Conservation (phyloP, 768 basidiomycete species). For the Hemileccinum impolitum region DNA sequence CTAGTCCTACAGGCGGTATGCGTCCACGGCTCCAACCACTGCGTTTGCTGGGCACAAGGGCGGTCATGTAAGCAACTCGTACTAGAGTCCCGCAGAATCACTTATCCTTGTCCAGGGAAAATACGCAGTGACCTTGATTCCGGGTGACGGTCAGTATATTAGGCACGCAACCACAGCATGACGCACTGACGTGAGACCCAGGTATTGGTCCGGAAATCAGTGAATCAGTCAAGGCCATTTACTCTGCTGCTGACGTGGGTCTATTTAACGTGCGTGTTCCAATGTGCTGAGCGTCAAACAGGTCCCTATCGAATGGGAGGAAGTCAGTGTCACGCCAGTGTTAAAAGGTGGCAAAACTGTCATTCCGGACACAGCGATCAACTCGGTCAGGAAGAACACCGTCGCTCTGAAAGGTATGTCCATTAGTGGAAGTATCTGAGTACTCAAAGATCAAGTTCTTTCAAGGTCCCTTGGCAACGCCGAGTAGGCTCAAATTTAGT, state of each 20-base stretch:
- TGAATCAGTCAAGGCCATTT: slow-evolving; percentile 93
- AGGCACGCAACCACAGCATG: slow-evolving; percentile 3
- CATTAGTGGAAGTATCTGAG: background rate
- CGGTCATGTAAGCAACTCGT: slow-evolving; percentile 59
- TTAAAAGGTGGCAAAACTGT: slow-evolving; percentile 95
- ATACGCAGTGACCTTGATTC: slow-evolving; percentile 94
- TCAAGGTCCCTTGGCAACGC: slow-evolving; percentile 90
- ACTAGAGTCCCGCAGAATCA: background rate
- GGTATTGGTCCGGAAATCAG: slow-evolving; percentile 99
- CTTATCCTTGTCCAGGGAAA: slow-evolving; percentile 63
- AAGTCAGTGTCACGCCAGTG: slow-evolving; percentile 93
- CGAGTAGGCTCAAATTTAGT: slow-evolving; percentile 58
- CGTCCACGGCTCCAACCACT: slow-evolving; percentile 75
- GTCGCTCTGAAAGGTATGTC: slow-evolving; percentile 90
- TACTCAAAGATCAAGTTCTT: slow-evolving; percentile 9
- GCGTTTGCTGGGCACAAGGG: slow-evolving; percentile 89
- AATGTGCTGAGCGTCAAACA: slow-evolving; percentile 31
- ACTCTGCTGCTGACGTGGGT: slow-evolving; percentile 76
- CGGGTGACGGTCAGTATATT: slow-evolving; percentile 76
- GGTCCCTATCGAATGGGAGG: slow-evolving; percentile 99
- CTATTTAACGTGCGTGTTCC: slow-evolving; percentile 1
- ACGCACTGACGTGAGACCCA: slow-evolving; percentile 31
- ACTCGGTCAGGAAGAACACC: slow-evolving; percentile 93
- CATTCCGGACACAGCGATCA: slow-evolving; percentile 89
- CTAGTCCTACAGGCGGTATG: slow-evolving; percentile 60